Evolutionary conservation across 129 eudicot species (phyloP), one percentile per base, ranked within the genome.

Genomic region (Helianthus annuus): DNA sequence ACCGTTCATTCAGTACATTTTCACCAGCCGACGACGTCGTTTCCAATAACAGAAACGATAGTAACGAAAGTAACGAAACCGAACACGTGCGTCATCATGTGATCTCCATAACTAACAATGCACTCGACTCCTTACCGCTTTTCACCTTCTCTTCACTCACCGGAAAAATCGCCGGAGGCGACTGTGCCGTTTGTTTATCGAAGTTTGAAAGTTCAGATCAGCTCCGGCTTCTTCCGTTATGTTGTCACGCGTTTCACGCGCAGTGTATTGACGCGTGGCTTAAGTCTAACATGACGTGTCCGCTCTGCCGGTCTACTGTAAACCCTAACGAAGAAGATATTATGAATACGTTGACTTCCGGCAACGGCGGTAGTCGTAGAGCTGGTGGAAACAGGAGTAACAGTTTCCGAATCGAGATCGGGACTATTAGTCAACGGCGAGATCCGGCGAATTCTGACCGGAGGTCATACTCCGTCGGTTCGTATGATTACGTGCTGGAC

Each of bases 161-260:
- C 71, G 91, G 94, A 7, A 86, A 81, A 58, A 72, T 82, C 52
- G 78, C 83, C 36, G 85, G 83, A 61, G 90, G 75, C 2, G 96
- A 81, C 69, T 90, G 96, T 59, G 96, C 96, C 0, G 97, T 92
- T 0, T 92, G 97, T 48, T 71, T 92, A 8, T 86, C 94, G 1
- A 89, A 72, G 32, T 92, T 92, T 45, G 87, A 89, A 63, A 60
- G 72, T 46, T 49, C 53, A 40, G 97, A 92, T 74, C 91, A 77
- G 68, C 89, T 92, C 65, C 87, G 96, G 0, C 49, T 92, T 11
- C 80, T 92, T 27, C 94, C 97, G 16, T 72, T 92, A 10, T 89
- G 97, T 44, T 92, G 96, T 39, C 97, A 92, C 75, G 97, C 97
- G 6, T 92, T 92, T 45, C 97, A 92, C 80, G 81, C 88, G 2